These are phyloP conservation scores for Fusarium lyarnte DNA, from an alignment of 2,329 filamentous ascomycete genomes.

Conservation along the genomic window DNA sequence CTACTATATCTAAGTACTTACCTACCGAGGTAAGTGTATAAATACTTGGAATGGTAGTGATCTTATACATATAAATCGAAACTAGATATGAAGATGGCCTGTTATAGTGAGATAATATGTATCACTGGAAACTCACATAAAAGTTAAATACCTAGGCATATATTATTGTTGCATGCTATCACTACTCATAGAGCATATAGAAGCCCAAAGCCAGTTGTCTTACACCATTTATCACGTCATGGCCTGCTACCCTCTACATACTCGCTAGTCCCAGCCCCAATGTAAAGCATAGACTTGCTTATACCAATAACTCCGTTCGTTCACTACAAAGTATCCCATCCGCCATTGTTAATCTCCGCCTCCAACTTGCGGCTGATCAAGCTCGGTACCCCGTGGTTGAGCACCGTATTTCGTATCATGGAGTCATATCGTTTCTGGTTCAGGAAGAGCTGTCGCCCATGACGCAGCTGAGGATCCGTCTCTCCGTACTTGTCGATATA, in stretches of 20 bases:
- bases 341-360: slow-evolving; percentile 95
- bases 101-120: background rate
- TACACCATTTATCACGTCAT: slow-evolving; percentile 3
- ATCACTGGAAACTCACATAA: background rate
- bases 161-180: slow-evolving; percentile 8
- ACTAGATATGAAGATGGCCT: background rate
- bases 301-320: background rate
- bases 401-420: slow-evolving; percentile 84
- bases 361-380: slow-evolving; percentile 91
- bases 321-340: slow-evolving; percentile 79
- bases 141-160: background rate
- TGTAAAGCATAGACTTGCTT: background rate
- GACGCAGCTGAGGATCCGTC: slow-evolving; percentile 87
- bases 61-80: background rate
- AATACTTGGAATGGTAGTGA: background rate
- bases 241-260: background rate
- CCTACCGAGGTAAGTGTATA: no score
- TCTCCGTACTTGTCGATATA: slow-evolving; percentile 98
- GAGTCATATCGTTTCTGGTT: slow-evolving; percentile 95
- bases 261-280: background rate
- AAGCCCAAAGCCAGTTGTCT: background rate
- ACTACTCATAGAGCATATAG: slow-evolving; percentile 4
- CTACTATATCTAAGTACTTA: background rate
- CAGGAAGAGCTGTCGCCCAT: slow-evolving; percentile 88
- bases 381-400: slow-evolving; percentile 86